These are phyloP conservation scores for Orbilia quercus DNA, from an alignment of 2,329 filamentous ascomycete genomes.

Conservation along the genomic window DNA sequence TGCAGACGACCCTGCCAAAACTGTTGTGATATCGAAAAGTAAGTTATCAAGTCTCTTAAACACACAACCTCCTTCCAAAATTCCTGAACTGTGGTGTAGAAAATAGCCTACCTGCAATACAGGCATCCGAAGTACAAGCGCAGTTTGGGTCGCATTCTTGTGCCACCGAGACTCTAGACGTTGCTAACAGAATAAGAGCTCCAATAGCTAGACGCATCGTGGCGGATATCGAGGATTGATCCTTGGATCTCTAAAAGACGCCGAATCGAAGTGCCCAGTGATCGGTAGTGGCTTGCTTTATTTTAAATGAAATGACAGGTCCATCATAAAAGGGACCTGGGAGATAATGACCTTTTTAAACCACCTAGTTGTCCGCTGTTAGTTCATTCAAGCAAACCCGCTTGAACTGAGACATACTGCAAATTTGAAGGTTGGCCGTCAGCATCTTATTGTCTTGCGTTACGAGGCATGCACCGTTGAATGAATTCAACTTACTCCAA, in stretches of 20 bases:
- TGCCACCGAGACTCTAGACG: neutral
- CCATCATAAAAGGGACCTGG: neutral
- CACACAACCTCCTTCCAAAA: too few species aligned
- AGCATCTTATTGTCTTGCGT: neutral
- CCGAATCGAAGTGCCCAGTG: too few species aligned
- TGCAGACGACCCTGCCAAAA: neutral
- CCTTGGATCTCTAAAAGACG: too few species aligned
- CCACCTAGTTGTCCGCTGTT: too few species aligned
- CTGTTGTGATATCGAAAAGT: conserved; percentile 2
- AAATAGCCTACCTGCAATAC: conserved; percentile 21
- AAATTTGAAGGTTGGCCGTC: too few species aligned
- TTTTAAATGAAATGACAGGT: too few species aligned
- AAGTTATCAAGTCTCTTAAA: neutral
- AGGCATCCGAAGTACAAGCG: conserved; percentile 24
- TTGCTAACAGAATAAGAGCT: conserved; percentile 16
- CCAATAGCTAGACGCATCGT: conserved; percentile 29
- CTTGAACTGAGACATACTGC: too few species aligned
- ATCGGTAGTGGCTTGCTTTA: too few species aligned
- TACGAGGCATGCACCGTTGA: neutral
- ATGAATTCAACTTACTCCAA: too few species aligned
- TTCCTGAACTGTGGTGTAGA: neutral
- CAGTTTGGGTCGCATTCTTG: conserved; percentile 13
- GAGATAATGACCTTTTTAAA: neutral
- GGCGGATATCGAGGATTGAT: neutral
- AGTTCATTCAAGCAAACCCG: too few species aligned